Evolutionary conservation across 208 protist species (phyloP), one percentile per base, ranked within the genome.

Genomic region (Endotrypanum monterogeii): DNA sequence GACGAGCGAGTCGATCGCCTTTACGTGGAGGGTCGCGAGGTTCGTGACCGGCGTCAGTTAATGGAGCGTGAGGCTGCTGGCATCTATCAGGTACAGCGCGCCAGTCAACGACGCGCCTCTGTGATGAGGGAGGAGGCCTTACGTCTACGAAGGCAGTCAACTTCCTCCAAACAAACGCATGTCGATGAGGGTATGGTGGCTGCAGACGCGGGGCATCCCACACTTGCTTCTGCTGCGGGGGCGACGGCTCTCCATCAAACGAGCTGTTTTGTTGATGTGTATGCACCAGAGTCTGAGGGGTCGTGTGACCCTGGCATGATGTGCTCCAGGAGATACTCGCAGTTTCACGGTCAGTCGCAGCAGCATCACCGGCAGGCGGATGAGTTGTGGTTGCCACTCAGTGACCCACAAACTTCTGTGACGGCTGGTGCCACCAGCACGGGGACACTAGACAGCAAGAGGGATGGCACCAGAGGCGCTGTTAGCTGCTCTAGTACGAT

Each of bases 1-100:
- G 14, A 89, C 58, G 90, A 94, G 68, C 50, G 72, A 39, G 52
- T 83, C 2, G 83, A 72, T 30, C 83, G 90, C 2, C 67, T 79
- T 32, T 58, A 62, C 23, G 16, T 89, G 20, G 76, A 79, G 73
- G 68, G 54, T 20, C 77, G 73, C 1, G 84, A 89, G 71, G 39
- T 46, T 0, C 63, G 71, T 18, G 68, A 83, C 4, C 46, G 81
- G 14, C 73, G 78, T 41, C 46, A 73, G 20, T 50, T 88, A 39
- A 71, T 83, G 28, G 66, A 58, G 18, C 78, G 66, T 1, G 71
- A 67, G 37, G 73, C 78, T 1, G 82, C 84, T n/a, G 65, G 69
- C 48, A 63, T 54, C 18, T 78, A 80, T 32, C 74, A 89, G 39
- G 46, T 51, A 7, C 68, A 76, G 35, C 80, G 85, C 25, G 74